phyloP scores from a whole-genome alignment of 345 rosid genomes.

The Cardamine chenopodiifolia region DNA sequence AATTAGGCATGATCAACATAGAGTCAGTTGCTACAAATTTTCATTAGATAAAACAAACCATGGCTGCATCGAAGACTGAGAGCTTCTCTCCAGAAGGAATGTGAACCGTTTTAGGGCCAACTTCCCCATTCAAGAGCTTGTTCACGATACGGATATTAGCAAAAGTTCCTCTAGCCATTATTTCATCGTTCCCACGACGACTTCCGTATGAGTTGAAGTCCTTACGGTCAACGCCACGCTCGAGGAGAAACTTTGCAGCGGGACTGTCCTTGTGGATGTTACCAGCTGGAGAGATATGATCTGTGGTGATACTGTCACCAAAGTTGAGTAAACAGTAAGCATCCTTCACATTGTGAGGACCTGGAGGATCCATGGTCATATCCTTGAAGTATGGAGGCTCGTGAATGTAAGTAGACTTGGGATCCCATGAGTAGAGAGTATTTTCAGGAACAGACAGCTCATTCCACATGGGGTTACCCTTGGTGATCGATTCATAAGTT shows the following conservation, averaged over 20 bases:
- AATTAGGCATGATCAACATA: slow-evolving; percentile 7
- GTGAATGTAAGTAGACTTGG: slow-evolving; percentile 91
- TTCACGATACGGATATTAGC: slow-evolving; percentile 97
- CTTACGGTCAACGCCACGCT: slow-evolving; percentile 70
- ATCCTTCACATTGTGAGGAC: slow-evolving; percentile 85
- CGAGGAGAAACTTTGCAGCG: slow-evolving; percentile 81
- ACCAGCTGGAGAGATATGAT: slow-evolving; percentile 99
- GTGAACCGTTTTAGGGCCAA: slow-evolving; percentile 91
- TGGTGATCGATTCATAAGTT: slow-evolving; percentile 88
- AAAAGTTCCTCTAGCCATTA: slow-evolving; percentile 98
- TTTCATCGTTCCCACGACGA: slow-evolving; percentile 96
- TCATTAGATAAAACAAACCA: slow-evolving; percentile 69
- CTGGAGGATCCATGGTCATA: slow-evolving; percentile 94
- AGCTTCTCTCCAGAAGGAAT: slow-evolving; percentile 96
- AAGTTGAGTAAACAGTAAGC: slow-evolving; percentile 92
- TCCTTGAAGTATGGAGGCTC: slow-evolving; percentile 96
- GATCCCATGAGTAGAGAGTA: slow-evolving; percentile 78
- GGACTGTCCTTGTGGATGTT: slow-evolving; percentile 97
- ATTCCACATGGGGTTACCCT: slow-evolving; percentile 98
- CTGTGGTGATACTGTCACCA: slow-evolving; percentile 98
- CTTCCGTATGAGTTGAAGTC: slow-evolving; percentile 99
- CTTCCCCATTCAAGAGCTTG: slow-evolving; percentile 95
- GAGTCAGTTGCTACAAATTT: too few species aligned
- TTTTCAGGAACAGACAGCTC: slow-evolving; percentile 63
- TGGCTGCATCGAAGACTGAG: slow-evolving; percentile 87